Base-by-base conservation (phyloP, 176 grass and related monocot genomes). In the Cenchrus americanus region DNA sequence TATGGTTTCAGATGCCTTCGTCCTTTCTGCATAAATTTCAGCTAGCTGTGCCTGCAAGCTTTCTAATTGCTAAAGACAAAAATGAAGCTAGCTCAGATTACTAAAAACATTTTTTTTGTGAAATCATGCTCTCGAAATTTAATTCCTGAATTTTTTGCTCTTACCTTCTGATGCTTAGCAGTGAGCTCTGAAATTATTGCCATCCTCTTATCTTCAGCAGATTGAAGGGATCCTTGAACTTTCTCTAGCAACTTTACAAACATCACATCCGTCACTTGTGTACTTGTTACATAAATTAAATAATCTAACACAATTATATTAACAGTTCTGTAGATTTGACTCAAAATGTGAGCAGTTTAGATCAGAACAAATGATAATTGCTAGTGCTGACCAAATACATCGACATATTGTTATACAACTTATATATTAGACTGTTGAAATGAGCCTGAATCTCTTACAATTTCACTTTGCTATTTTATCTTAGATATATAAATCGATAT, bases 141-240 rank as follows among this genome's bases (percentile, higher is more conserved):
- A 15, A 50, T 80, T 85, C 58, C 18, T 69, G n/a, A 42, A 80
- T 66, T 73, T 65, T 65, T n/a, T n/a, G 73, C 61, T 27, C 63
- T 75, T 84, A 96, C 96, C 93, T 90, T 99, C 55, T 96, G 93
- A 70, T 96, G 80, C 89, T 94, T 99, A 90, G 86, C 71, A 48
- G 93, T 85, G 84, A 99, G 89, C 73, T 99, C 96, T 76, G 86
- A 66, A 64, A 94, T 61, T 78, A 85, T 88, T 81, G 90, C 19
- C 61, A 17, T 86, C 85, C 90, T 91, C 86, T 94, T 97, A 79
- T 97, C 92, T 89, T 94, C 95, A 55, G 90, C 88, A 75, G 86
- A 83, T 85, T 97, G 92, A 42, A 97, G 78, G 62, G 86, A 94
- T 84, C 76, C 86, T 88, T 86, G 87, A 81, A 95, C 88, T 99